Conservation (phyloP, 495 filamentous ascomycete species). For the Trichoderma parareesei region DNA sequence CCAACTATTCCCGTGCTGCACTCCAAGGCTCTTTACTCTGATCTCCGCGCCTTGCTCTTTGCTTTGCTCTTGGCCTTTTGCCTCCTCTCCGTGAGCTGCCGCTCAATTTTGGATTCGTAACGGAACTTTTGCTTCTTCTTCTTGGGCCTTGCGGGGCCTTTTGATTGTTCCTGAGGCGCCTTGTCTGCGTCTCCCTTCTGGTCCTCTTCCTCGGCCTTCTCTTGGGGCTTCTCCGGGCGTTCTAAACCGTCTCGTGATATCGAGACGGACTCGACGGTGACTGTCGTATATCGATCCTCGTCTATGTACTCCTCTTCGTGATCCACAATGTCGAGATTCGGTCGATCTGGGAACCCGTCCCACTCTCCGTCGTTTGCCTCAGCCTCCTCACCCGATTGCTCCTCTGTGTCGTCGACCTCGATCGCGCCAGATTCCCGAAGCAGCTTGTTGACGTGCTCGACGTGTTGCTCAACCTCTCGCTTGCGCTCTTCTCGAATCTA, state of each 20-base stretch:
- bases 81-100: constrained; percentile 58
- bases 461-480: constrained; percentile 68
- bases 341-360: constrained; percentile 50
- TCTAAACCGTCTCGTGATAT: constrained; percentile 55
- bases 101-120: constrained; percentile 76
- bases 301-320: constrained; percentile 93
- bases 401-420: constrained; percentile 29
- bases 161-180: constrained; percentile 18
- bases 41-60: constrained; percentile 28
- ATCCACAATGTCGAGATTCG: constrained; percentile 44
- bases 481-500: constrained; percentile 76
- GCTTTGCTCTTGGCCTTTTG: constrained; percentile 50
- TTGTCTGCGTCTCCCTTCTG: constrained; percentile 23
- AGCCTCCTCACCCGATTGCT: constrained; percentile 19
- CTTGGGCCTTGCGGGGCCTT: constrained; percentile 37
- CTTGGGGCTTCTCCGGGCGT: constrained; percentile 42
- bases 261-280: constrained; percentile 87
- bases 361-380: constrained; percentile 46
- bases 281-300: constrained; percentile 89
- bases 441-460: constrained; percentile 60
- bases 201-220: constrained; percentile 36
- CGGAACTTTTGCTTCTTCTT: constrained; percentile 90
- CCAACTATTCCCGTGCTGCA: not conserved
- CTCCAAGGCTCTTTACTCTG: not conserved
- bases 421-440: constrained; percentile 48